Conservation (phyloP, 805 yeast species). For the Brettanomyces sp. region DNA sequence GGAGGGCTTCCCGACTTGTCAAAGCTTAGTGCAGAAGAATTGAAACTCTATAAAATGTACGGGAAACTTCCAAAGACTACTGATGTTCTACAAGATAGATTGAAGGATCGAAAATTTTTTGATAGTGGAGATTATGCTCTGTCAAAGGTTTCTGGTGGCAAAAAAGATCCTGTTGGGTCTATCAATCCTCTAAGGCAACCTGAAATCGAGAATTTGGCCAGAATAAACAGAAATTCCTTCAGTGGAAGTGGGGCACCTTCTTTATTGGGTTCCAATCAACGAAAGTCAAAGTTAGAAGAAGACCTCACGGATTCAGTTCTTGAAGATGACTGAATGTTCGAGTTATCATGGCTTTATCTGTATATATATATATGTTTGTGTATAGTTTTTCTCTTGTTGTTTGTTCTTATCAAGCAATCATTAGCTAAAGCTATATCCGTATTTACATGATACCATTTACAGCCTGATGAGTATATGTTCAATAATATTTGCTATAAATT, state of each 20-base stretch:
- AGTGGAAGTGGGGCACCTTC: conserved; percentile 33
- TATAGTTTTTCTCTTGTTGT: too few species aligned
- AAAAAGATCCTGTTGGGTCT: conserved; percentile 23
- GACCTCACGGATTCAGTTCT: conserved; percentile 31
- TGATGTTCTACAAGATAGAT: conserved; percentile 63
- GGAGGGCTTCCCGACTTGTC: conserved; percentile 37
- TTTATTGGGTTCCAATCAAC: conserved; percentile 36
- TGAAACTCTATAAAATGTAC: conserved; percentile 66
- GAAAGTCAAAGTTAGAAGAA: conserved; percentile 46
- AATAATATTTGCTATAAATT: too few species aligned
- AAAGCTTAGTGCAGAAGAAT: conserved; percentile 67
- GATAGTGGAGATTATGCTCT: conserved; percentile 93
- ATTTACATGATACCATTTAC: too few species aligned
- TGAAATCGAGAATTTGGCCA: conserved; percentile 48
- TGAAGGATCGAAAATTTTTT: conserved; percentile 83
- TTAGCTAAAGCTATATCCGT: too few species aligned
- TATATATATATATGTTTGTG: too few species aligned
- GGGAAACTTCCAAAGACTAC: conserved; percentile 79
- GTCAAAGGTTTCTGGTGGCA: conserved; percentile 49
- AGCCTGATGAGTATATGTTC: too few species aligned
- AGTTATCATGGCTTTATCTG: neutral
- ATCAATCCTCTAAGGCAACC: conserved; percentile 35
- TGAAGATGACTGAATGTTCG: conserved; percentile 10
- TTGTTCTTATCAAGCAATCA: too few species aligned
- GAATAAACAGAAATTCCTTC: conserved; percentile 50